Conservation (phyloP, 1,284 basidiomycete genomes). For the Neonothopanus nambi region DNA sequence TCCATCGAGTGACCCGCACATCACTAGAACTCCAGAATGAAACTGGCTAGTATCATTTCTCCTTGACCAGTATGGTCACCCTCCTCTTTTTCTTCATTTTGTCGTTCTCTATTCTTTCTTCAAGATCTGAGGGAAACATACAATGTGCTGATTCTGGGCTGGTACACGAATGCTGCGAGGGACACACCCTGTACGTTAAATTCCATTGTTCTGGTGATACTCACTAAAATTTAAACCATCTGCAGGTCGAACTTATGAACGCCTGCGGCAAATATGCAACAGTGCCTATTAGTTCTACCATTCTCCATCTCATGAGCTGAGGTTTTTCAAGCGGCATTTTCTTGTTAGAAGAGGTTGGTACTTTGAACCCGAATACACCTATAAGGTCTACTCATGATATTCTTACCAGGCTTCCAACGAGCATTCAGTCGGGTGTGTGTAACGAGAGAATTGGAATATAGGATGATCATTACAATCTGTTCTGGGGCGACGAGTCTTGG, state of each 20-base stretch:
- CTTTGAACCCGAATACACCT: conserved; percentile 23
- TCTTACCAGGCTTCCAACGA: conserved; percentile 17
- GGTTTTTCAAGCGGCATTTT: neutral
- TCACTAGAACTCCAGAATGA: neutral
- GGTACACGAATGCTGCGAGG: too few species aligned
- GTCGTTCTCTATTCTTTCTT: too few species aligned
- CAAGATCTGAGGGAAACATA: too few species aligned
- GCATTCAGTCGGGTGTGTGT: conserved; percentile 23
- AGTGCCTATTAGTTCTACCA: conserved; percentile 20
- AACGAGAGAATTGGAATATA: conserved; percentile 23
- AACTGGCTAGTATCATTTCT: too few species aligned
- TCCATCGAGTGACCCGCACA: too few species aligned
- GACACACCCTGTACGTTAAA: too few species aligned
- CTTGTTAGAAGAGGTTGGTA: conserved; percentile 18
- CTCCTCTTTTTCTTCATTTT: too few species aligned
- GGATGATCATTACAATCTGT: conserved; percentile 23
- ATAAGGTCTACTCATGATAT: neutral
- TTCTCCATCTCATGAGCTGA: neutral
- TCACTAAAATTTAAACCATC: neutral
- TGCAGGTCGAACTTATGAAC: conserved; percentile 29
- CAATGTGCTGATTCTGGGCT: too few species aligned
- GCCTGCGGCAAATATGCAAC: conserved; percentile 31
- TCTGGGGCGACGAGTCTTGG: conserved; percentile 24
- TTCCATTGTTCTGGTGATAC: too few species aligned
- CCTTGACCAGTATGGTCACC: too few species aligned